A percentile compares a stretch with the other conserved stretches of the same genome.
These are phyloP conservation scores for Aegilops sharonensis DNA, from an alignment of 176 grass and related monocot species.

Conservation along the genomic window DNA sequence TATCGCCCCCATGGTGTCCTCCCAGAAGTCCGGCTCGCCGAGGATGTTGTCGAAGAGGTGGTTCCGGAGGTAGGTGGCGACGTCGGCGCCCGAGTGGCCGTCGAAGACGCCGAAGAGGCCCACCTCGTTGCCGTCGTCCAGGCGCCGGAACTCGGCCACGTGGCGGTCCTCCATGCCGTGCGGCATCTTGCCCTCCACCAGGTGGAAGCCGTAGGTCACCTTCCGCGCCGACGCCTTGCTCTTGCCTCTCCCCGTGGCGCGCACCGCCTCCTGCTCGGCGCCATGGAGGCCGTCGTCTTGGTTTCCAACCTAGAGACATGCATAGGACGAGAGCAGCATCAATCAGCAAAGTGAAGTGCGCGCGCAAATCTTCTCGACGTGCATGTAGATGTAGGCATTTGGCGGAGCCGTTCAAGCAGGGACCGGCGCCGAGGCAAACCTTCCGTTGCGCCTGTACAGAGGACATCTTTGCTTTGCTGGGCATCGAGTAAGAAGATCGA, in stretches of 20 bases:
- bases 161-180: constrained; percentile 66
- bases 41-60: constrained; percentile 71
- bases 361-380: neutral
- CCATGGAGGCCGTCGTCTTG: constrained; percentile 2
- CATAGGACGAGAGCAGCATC: neutral
- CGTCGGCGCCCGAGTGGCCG: constrained; percentile 52
- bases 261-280: neutral
- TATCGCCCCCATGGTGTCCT: constrained; percentile 54
- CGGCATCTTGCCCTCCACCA: constrained; percentile 55
- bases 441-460: neutral
- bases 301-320: neutral
- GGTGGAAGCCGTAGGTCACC: constrained; percentile 60
- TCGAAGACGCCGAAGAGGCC: constrained; percentile 71
- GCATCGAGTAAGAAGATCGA: neutral
- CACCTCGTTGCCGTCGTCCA: constrained; percentile 55
- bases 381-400: neutral
- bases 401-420: neutral
- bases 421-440: neutral
- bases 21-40: constrained; percentile 57
- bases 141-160: constrained; percentile 44
- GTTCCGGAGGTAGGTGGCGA: constrained; percentile 54
- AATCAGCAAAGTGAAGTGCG: neutral
- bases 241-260: constrained; percentile 35
- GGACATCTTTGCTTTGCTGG: neutral
- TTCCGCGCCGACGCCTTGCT: constrained; percentile 39